Base-by-base conservation (phyloP, 768 basidiomycete species). In the Paxillus involutus region DNA sequence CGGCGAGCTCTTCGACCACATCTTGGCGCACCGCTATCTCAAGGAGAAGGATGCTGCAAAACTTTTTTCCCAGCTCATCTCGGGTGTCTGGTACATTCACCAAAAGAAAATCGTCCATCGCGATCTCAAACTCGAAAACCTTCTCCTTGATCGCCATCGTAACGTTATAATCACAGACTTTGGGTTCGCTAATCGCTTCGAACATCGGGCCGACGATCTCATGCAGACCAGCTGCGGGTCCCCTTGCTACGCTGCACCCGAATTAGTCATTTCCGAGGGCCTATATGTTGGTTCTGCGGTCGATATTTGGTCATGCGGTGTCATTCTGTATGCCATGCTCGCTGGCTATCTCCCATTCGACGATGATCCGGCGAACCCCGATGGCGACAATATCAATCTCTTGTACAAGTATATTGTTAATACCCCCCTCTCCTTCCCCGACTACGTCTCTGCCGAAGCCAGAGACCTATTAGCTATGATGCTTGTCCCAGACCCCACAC, bases 141-240 rank as follows among this genome's bases (percentile, higher is more conserved):
- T 99, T 3, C 86, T 99, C 40, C 86, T 99, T 53, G 97, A 99
- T 76, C 89, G 95, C 57, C 86, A 98, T 67, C 86, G 97, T 47
- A 98, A 99, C 68, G 93, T 99, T 60, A 96, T 99, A 77, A 97
- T 99, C 77, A 98, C 97, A 53, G 97, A 98, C 70, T 99, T 99
- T 70, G 97, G 97, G 12, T 99, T 98, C 65, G 97, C 97, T 56
- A 99, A 98, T 75, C 86, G 90, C 47, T 99, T 98, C 68, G 93
- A 96, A 70, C 91, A 96, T 66, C 85, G 86, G 32, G 59, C 86
- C 10, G 93, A 95, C 72, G 97, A 99, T 68, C 84, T 98, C 59
- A 98, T 98, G 97, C 94, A 97, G 66, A 98, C 97, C 0, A 91
- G 88, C 59, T 98, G 97, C 59, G 97, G 97, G 14, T 91, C 88